Conservation (phyloP, 2,329 filamentous ascomycete species). For the Calonectria hawksworthii region DNA sequence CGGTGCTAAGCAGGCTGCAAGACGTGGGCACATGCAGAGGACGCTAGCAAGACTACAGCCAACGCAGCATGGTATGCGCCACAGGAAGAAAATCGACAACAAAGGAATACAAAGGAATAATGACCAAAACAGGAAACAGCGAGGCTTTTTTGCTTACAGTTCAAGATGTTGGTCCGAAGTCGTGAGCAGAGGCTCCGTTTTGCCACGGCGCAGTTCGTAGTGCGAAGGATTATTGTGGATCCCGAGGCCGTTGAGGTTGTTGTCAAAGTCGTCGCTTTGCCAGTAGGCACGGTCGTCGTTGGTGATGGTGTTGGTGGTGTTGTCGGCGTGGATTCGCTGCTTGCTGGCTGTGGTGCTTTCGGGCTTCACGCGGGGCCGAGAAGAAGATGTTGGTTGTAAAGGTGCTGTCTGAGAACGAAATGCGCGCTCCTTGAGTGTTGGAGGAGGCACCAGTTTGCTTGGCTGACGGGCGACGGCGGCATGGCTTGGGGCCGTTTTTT, state of each 20-base stretch:
- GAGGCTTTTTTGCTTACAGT: constrained; percentile 48
- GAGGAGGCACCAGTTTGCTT: constrained; percentile 41
- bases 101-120: constrained; percentile 9
- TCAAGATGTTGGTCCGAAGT: constrained; percentile 33
- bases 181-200: constrained; percentile 47
- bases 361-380: constrained; percentile 31
- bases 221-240: constrained; percentile 45
- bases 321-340: constrained; percentile 13
- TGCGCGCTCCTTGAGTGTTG: constrained; percentile 45
- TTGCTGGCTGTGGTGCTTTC: constrained; percentile 31
- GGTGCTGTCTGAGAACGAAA: constrained; percentile 40
- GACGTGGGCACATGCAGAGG: background rate
- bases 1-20: background rate
- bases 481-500: constrained; percentile 34
- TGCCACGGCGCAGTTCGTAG: constrained; percentile 51
- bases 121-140: constrained; percentile 10
- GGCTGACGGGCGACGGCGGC: constrained; percentile 31
- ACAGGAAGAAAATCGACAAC: background rate
- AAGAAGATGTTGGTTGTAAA: constrained; percentile 28
- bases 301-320: constrained; percentile 21
- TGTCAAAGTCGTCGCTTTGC: constrained; percentile 42
- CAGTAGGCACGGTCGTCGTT: constrained; percentile 34
- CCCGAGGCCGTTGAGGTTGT: constrained; percentile 48
- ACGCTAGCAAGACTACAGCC: constrained; percentile 17
- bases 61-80: background rate